Percentiles rank a stretch among this genome's conserved stretches.
phyloP scores from a whole-genome alignment of 2,329 filamentous ascomycete genomes.

The Colletotrichum salicis region DNA sequence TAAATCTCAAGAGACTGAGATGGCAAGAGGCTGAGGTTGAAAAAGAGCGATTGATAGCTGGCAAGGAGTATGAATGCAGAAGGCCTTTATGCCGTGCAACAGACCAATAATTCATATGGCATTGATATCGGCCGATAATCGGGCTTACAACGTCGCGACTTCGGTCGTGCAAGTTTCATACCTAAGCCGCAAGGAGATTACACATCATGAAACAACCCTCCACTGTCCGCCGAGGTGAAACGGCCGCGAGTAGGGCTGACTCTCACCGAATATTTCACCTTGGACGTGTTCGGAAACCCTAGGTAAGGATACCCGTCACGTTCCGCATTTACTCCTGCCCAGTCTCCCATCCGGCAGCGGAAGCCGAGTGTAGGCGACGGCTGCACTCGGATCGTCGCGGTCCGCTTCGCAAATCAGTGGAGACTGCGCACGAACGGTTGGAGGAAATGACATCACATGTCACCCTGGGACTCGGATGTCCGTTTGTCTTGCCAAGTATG shows the following conservation, averaged over 20 bases:
- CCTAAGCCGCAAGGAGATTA: not conserved
- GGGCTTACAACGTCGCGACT: not conserved
- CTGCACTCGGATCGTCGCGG: not conserved
- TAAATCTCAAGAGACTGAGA: too few relatives aligned
- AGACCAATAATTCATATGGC: not conserved
- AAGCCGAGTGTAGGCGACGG: not conserved
- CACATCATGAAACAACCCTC: not conserved
- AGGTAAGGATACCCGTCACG: not conserved
- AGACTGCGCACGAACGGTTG: not conserved
- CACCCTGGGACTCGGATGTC: constrained; percentile 14
- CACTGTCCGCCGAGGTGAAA: not conserved
- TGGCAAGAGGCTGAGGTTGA: too few relatives aligned
- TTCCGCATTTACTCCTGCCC: not conserved
- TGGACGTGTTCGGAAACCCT: rapidly evolving
- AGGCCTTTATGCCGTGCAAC: too few relatives aligned
- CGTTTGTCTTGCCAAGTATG: constrained; percentile 4
- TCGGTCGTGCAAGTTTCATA: constrained; percentile 9
- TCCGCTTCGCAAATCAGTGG: not conserved
- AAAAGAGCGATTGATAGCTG: too few relatives aligned
- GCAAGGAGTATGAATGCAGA: too few relatives aligned
- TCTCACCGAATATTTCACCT: not conserved
- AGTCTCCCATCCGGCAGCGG: not conserved
- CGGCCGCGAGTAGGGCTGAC: not conserved
- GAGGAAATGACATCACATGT: constrained; percentile 23
- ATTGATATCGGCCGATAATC: constrained; percentile 5